Conservation (phyloP, 1,284 basidiomycete genomes). For the Cryptococcus maquisensis region DNA sequence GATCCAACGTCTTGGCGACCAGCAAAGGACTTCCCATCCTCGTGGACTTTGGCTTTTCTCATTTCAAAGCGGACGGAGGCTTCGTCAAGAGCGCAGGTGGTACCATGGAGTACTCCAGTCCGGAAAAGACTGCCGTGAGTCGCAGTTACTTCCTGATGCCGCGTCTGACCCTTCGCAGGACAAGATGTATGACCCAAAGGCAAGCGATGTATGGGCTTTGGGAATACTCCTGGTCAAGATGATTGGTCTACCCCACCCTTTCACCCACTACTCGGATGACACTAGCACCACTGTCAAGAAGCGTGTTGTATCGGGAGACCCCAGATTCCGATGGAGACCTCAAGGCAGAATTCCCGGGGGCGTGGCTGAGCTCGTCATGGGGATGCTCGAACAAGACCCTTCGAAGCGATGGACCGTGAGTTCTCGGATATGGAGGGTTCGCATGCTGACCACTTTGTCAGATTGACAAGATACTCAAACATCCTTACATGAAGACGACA, state of each 20-base stretch:
- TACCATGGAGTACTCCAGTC: constrained; percentile 45
- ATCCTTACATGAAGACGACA: constrained; percentile 30
- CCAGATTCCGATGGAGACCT: constrained; percentile 19
- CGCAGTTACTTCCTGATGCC: not conserved
- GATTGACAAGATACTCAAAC: constrained; percentile 38
- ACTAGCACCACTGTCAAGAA: constrained; percentile 21
- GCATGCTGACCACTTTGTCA: constrained; percentile 8
- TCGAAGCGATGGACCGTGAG: constrained; percentile 35
- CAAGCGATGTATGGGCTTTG: constrained; percentile 45
- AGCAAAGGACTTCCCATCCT: constrained; percentile 22
- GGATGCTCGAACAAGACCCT: constrained; percentile 38
- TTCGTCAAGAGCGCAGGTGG: constrained; percentile 37
- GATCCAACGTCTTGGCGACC: constrained; percentile 41
- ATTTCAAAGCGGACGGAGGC: constrained; percentile 31
- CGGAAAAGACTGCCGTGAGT: constrained; percentile 41
- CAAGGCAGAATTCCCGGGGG: constrained; percentile 11
- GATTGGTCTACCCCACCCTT: constrained; percentile 37
- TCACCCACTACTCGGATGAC: constrained; percentile 15
- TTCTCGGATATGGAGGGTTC: not conserved
- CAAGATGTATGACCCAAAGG: constrained; percentile 30
- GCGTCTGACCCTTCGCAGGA: constrained; percentile 17
- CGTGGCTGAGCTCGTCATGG: constrained; percentile 27
- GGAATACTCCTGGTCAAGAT: constrained; percentile 42
- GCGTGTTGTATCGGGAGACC: constrained; percentile 20
- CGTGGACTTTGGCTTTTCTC: constrained; percentile 46